Base-by-base conservation (phyloP, 768 basidiomycete genomes). In the Kwoniella dendrophila region DNA sequence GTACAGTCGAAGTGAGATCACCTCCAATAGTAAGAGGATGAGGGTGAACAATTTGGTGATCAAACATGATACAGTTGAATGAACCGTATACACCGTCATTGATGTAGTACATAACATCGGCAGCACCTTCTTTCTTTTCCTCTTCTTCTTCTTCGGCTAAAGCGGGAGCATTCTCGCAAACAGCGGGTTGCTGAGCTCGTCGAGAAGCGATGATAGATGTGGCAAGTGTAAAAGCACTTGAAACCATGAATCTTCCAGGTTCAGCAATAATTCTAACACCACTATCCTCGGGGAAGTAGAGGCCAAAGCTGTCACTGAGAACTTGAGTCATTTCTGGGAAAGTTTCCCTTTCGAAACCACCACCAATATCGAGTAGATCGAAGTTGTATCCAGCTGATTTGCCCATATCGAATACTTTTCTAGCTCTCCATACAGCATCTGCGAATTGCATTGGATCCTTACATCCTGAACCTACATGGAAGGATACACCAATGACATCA, bases 381-480 rank as follows among this genome's bases (percentile, higher is more conserved):
- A 98, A 95, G 14, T 81, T 77, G 80, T 89, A 98, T 2, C 96
- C 96, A 7, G 83, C 86, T 47, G 86, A 86, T 53, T 81, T 80
- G 34, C 87, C 96, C 86, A 96, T 90, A 61, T 91, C 88, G 79
- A 98, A 99, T 20, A 88, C 92, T 6, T 83, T 79, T 12, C 87
- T 86, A 2, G 94, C 89, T 16, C 91, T 88, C 80, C 80, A 84
- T 64, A 98, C 84, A 27, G 96, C 96, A 78, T 96, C 94, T 38
- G 85, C 86, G 75, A 94, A 99, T 27, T 90, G 89, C 20, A 85
- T 82, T 20, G 94, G 87, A 79, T 98, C 94, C 77, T 92, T 96
- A 80, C 92, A 95, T 2, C 96, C 96, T 67, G 90, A 92, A 4
- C 96, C 96, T 47, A 98, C 96, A 78, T 98, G 96, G 85, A 99